Evolutionary conservation across 1,139 yeast genomes (phyloP).

Genomic region (Debaryomyces psychrophilus): DNA sequence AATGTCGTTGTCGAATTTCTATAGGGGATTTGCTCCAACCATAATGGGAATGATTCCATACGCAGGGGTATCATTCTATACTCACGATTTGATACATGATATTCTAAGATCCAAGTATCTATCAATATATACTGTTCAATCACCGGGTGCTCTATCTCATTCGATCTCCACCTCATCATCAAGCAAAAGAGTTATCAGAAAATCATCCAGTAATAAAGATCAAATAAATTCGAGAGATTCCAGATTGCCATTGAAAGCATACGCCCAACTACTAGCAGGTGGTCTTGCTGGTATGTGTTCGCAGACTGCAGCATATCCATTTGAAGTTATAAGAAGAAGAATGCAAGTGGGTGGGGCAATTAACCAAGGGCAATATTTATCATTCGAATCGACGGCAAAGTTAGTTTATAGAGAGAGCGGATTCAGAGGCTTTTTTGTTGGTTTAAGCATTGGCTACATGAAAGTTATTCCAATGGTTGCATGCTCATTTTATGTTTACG

Average conservation of each 20-base stretch:
- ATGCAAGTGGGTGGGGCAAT: slow-evolving; percentile 93
- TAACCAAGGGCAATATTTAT: slow-evolving; percentile 60
- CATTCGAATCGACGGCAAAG: slow-evolving; percentile 55
- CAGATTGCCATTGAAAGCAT: slow-evolving; percentile 71
- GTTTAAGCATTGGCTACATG: slow-evolving; percentile 90
- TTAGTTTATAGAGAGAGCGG: slow-evolving; percentile 76
- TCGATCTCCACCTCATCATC: slow-evolving; percentile 8
- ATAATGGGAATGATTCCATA: slow-evolving; percentile 95
- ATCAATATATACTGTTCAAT: slow-evolving; percentile 57
- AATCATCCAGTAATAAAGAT: slow-evolving; percentile 21
- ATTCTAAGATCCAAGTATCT: slow-evolving; percentile 63
- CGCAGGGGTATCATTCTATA: slow-evolving; percentile 95
- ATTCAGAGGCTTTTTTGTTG: slow-evolving; percentile 84
- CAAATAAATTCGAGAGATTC: slow-evolving; percentile 48
- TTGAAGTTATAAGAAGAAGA: slow-evolving; percentile 91
- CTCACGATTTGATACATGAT: slow-evolving; percentile 91
- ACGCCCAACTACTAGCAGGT: slow-evolving; percentile 94
- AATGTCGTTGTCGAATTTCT: slow-evolving; percentile 66
- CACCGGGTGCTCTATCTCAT: background rate
- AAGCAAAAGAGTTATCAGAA: slow-evolving; percentile 22
- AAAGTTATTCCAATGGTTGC: slow-evolving; percentile 98
- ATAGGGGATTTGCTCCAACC: slow-evolving; percentile 94
- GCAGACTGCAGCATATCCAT: slow-evolving; percentile 96
- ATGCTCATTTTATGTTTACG: slow-evolving; percentile 93
- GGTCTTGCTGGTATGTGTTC: slow-evolving; percentile 94